Conservation (phyloP, 352 stramenopile genomes). For the Pythium aquatile region DNA sequence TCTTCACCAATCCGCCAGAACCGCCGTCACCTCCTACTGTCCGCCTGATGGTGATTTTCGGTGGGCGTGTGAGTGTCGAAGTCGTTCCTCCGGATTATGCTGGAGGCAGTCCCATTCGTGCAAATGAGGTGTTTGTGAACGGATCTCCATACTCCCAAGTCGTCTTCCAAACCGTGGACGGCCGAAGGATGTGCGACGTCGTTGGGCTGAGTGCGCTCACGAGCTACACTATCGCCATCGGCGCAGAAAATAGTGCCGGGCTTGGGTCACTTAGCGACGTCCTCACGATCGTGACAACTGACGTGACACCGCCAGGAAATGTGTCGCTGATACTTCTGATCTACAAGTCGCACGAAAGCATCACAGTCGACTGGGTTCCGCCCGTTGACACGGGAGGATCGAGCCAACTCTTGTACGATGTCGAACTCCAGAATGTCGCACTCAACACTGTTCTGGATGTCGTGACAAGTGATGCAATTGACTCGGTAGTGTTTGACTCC, state of each 20-base stretch:
- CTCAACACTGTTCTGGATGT: background rate
- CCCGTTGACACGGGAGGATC: conserved; percentile 42
- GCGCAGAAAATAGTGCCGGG: conserved; percentile 35
- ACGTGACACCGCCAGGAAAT: conserved; percentile 26
- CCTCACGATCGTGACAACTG: conserved; percentile 29
- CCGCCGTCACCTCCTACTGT: conserved; percentile 27
- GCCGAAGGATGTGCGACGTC: conserved; percentile 31
- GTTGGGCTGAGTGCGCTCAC: conserved; percentile 31
- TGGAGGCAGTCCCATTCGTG: conserved; percentile 33
- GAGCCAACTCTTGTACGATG: conserved; percentile 28
- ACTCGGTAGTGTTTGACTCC: conserved; percentile 11
- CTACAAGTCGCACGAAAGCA: conserved; percentile 24
- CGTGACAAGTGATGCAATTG: background rate
- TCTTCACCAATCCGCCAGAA: conserved; percentile 30
- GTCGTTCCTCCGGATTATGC: conserved; percentile 35
- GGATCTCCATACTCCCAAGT: background rate
- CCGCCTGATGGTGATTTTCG: conserved; percentile 27
- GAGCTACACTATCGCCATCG: conserved; percentile 31
- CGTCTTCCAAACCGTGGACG: background rate
- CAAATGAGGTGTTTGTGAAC: conserved; percentile 37
- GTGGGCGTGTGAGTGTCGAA: conserved; percentile 34
- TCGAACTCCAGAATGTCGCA: conserved; percentile 20
- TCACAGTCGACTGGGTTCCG: conserved; percentile 33
- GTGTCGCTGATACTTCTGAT: conserved; percentile 19
- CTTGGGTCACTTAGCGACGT: conserved; percentile 27